Conservation (phyloP, 2,329 filamentous ascomycete genomes). For the Botryotinia calthae region DNA sequence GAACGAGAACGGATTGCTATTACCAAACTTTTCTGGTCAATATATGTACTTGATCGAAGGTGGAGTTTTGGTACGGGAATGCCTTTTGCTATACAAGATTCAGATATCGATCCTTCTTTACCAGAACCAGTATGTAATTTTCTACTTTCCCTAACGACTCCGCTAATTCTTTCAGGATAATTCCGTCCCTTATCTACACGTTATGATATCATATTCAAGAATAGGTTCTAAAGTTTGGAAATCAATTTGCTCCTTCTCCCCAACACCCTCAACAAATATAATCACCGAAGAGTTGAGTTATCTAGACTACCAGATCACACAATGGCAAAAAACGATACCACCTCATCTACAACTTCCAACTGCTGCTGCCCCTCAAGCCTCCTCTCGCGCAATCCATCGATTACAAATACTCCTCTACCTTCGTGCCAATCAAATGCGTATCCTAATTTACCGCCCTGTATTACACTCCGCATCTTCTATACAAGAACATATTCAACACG, state of each 20-base stretch:
- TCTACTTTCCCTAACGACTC: conserved; percentile 23
- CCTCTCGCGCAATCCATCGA: conserved; percentile 55
- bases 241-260: conserved; percentile 51
- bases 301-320: conserved; percentile 77
- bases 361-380: conserved; percentile 44
- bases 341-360: conserved; percentile 54
- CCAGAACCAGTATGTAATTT: conserved; percentile 67
- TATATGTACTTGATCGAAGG: conserved; percentile 79
- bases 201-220: conserved; percentile 81
- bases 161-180: conserved; percentile 30
- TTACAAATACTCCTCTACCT: conserved; percentile 82
- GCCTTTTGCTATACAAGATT: conserved; percentile 80
- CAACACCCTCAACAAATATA: conserved; percentile 23
- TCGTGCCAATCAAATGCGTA: conserved; percentile 85
- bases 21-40: conserved; percentile 77
- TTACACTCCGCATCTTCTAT: conserved; percentile 83
- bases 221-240: conserved; percentile 86
- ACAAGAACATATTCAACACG: conserved; percentile 68
- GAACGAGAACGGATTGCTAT: conserved; percentile 67
- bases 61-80: conserved; percentile 91
- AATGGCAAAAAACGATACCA: conserved; percentile 80
- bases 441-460: conserved; percentile 83
- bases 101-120: conserved; percentile 77
- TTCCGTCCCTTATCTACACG: conserved; percentile 64
- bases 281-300: conserved; percentile 71